Evolutionary conservation across 805 yeast species (phyloP).

Genomic region (Blastobotrys robertii): DNA sequence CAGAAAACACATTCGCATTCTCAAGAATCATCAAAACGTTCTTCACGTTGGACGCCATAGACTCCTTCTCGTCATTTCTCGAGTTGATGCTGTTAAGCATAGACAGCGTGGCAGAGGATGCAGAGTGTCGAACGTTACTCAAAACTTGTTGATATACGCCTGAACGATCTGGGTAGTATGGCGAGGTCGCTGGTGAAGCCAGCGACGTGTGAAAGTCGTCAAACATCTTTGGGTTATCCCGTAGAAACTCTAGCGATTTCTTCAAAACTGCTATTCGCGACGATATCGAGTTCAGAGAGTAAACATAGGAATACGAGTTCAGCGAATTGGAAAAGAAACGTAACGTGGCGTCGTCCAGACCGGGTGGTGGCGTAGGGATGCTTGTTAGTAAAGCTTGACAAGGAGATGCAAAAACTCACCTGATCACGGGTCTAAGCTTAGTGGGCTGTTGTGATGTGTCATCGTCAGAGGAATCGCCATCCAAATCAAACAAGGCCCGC

Average conservation of each 20-base stretch:
- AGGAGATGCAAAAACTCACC: conserved; percentile 1
- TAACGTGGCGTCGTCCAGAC: conserved; percentile 34
- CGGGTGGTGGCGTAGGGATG: too few species aligned
- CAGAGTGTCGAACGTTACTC: conserved; percentile 22
- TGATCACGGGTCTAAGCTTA: background rate
- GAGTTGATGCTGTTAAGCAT: conserved; percentile 14
- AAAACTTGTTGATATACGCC: conserved; percentile 2
- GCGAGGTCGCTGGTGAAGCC: conserved; percentile 1
- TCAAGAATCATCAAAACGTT: conserved; percentile 20
- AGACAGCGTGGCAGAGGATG: conserved; percentile 17
- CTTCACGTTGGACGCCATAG: conserved; percentile 9
- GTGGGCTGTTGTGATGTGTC: background rate
- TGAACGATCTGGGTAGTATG: background rate
- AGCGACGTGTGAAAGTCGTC: conserved; percentile 5
- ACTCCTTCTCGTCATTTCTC: conserved; percentile 2
- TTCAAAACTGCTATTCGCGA: conserved; percentile 64
- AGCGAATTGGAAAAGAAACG: conserved; percentile 71
- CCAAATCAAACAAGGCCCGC: conserved; percentile 11
- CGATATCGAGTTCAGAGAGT: conserved; percentile 73
- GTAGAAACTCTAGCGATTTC: conserved; percentile 63
- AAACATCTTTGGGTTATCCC: conserved; percentile 34
- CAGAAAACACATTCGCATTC: conserved; percentile 2
- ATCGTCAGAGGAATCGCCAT: conserved; percentile 7
- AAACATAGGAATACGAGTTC: conserved; percentile 74
- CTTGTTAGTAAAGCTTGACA: background rate